A percentile compares a stretch with the other conserved stretches of the same genome.
Conservation (phyloP, 1,139 yeast species). For the Geotrichum siamense region DNA sequence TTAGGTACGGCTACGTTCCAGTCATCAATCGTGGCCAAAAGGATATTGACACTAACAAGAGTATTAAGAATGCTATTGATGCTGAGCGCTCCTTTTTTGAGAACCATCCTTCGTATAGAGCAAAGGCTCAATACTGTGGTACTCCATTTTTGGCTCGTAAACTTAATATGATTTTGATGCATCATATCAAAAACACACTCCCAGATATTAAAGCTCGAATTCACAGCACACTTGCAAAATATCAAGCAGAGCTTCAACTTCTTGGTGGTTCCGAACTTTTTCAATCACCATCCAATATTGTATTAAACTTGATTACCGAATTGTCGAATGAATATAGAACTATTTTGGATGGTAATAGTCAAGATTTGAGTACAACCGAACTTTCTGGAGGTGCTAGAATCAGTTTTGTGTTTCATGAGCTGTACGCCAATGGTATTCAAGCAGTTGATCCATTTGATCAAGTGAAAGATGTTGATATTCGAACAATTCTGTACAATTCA, state of each 20-base stretch:
- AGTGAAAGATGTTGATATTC: constrained; percentile 90
- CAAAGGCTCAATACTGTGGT: constrained; percentile 90
- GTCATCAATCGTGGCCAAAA: constrained; percentile 97
- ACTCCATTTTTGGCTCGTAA: constrained; percentile 94
- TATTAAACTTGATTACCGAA: constrained; percentile 84
- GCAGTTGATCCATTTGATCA: constrained; percentile 96
- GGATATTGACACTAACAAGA: constrained; percentile 81
- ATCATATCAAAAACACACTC: constrained; percentile 88
- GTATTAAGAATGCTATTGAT: constrained; percentile 79
- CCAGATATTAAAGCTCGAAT: constrained; percentile 93
- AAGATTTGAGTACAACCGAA: constrained; percentile 74
- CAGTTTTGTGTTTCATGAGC: constrained; percentile 94
- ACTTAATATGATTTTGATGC: constrained; percentile 79
- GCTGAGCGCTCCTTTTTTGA: constrained; percentile 79
- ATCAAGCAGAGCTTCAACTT: constrained; percentile 65
- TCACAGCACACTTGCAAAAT: constrained; percentile 82
- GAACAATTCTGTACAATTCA: constrained; percentile 89
- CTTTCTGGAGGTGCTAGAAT: constrained; percentile 97
- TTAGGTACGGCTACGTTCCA: constrained; percentile 93
- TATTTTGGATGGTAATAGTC: constrained; percentile 87
- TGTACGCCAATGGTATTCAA: constrained; percentile 84
- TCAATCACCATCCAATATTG: constrained; percentile 84
- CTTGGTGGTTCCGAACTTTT: constrained; percentile 72
- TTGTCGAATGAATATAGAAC: constrained; percentile 89
- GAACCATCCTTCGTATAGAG: constrained; percentile 89